Evolutionary conservation across 805 yeast genomes (phyloP), one percentile per base, ranked within the genome.

Genomic region (Ogataea pignaliae): DNA sequence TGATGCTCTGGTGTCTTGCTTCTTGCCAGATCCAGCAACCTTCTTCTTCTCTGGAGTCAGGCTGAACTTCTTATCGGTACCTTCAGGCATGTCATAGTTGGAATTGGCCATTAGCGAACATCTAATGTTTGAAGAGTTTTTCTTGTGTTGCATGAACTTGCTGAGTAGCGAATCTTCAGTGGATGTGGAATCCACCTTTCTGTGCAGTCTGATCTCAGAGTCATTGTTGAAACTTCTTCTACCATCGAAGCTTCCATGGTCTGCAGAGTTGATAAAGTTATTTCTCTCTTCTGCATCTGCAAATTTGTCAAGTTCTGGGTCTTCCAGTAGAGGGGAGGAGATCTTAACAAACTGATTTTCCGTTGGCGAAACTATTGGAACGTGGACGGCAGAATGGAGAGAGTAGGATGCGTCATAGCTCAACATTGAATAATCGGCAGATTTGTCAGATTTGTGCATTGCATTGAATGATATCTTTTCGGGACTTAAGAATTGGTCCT

Each of bases 361-460:
- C 2, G 48, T 42, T 13, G 66, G 62, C 2, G 55, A 42, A 33
- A 44, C 34, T 11, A 62, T 50, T 16, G 60, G 63, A 29, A 64
- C 50, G 18, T 61, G 60, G 29, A 56, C 51, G 10, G 66, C 68
- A 3, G 65, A 57, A 42, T 61, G 67, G 13, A 63, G 46, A 43
- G 65, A 60, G 42, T 57, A 61, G 2, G 59, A 48, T 5, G 48
- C 54, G 44, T 62, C 66, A 37, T 53, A 54, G 10, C 59, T 60
- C 12, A 50, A 28, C 16, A 54, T 16, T 2, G 61, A 52, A 16
- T 55, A 52, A 41, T 61, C 62, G 10, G 53, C 30, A 8, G 68
- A 63, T 29, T 46, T 41, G n/a, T 50, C 56, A 4, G 47, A 35
- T 18, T 50, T 46, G 44, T 60, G 64, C 9, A 55, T 43, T 7